phyloP scores from a whole-genome alignment of 192 early-diverging fungal genomes.

The Coemansia aciculifera region DNA sequence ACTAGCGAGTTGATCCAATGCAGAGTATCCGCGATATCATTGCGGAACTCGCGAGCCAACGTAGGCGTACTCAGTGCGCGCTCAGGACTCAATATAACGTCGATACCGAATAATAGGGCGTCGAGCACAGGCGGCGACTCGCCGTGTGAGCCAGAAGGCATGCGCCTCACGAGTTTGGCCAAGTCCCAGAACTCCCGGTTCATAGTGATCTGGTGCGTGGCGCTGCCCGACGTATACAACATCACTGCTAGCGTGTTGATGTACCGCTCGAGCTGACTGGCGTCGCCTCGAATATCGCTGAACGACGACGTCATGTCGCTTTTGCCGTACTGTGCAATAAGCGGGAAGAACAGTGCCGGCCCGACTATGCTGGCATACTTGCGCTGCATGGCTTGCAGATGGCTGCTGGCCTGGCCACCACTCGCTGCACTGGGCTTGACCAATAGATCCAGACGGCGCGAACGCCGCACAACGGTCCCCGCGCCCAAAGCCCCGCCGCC shows the following conservation, averaged over 20 bases:
- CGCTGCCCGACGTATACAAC: slow-evolving; percentile 29
- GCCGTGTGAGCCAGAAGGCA: neutral
- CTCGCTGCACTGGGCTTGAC: neutral
- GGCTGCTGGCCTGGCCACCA: neutral
- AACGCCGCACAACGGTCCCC: slow-evolving; percentile 42
- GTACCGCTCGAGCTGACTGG: slow-evolving; percentile 29
- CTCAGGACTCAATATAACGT: slow-evolving; percentile 38
- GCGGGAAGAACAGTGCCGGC: slow-evolving; percentile 49
- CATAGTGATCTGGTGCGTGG: slow-evolving; percentile 44
- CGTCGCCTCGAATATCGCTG: slow-evolving; percentile 34
- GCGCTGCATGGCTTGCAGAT: neutral
- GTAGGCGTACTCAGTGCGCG: slow-evolving; percentile 36
- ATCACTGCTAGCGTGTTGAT: slow-evolving; percentile 47
- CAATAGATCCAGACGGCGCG: slow-evolving; percentile 35
- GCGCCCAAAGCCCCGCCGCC: slow-evolving; percentile 1
- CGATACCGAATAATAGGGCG: slow-evolving; percentile 48
- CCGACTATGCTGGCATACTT: slow-evolving; percentile 29
- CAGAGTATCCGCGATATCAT: slow-evolving; percentile 32
- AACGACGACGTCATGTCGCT: slow-evolving; percentile 33
- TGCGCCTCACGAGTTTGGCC: slow-evolving; percentile 25
- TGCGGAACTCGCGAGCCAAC: slow-evolving; percentile 41
- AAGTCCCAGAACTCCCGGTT: slow-evolving; percentile 50
- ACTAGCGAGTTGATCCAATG: slow-evolving; percentile 30
- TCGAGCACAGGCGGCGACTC: slow-evolving; percentile 42
- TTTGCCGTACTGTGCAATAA: slow-evolving; percentile 41